Evolutionary conservation across 2,329 filamentous ascomycete genomes (phyloP), one percentile per base, ranked within the genome.

Genomic region (Scleromitrula shiraiana): DNA sequence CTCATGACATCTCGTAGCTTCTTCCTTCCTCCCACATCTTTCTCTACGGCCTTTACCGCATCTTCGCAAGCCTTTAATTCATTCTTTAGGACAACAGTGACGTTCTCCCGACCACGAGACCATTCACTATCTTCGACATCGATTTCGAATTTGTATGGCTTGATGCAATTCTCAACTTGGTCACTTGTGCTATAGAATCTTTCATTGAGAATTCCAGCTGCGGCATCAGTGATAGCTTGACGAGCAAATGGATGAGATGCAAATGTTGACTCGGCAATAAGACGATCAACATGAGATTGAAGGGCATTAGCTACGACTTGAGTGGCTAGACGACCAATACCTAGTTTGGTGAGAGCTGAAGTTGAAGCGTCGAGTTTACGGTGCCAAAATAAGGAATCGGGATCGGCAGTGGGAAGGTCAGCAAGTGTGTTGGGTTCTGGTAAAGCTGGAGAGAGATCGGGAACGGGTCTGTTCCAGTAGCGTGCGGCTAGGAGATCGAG

Each of bases 151-250:
- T 98, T 98, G 73, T 91, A 98, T 0, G 94, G 93, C 67, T 98
- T 98, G 68, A 98, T 94, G 64, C 91, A 98, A 64, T 97, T 97
- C 67, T 98, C 93, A 1, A 98, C 87, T 68, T 97, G 93, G 61
- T 98, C 94, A 54, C 87, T 93, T 1, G 94, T 98, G 67, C 91
- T 93, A 69, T 96, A 97, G 55, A 95, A 95, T 12, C 91, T 77
- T 61, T 98, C 93, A 56, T 93, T 93, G 10, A 98, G 70, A 45
- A 98, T 97, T 22, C 81, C 85, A 0, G 88, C 85, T 1, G 89
- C 88, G 1, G 93, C 90, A 58, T 96, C 89, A 40, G 82, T 85
- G 56, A 98, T 97, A n/a, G 88, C 87, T 65, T 93, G 82, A 29
- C 88, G 83, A 8, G 93, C 93, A 59, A 93, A 95, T 0, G 94